Conservation (phyloP, 208 protist species). For the Angomonas deanei region DNA sequence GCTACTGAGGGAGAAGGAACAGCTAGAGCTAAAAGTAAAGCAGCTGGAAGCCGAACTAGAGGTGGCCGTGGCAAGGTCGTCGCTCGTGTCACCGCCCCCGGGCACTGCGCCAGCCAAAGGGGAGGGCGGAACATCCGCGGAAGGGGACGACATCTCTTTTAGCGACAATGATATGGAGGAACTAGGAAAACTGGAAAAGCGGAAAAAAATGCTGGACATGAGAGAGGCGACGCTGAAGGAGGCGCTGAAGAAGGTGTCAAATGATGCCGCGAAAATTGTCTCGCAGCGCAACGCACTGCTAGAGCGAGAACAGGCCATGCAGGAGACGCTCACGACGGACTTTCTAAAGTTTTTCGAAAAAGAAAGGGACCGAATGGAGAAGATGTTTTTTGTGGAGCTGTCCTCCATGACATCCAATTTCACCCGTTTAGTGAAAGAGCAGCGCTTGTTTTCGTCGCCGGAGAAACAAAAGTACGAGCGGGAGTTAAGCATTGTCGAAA, state of each 20-base stretch:
- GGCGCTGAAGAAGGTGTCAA: conserved; percentile 50
- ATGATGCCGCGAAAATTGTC: conserved; percentile 36
- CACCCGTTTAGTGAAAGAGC: conserved; percentile 4
- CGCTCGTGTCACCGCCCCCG: conserved; percentile 4
- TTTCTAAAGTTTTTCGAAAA: conserved; percentile 32
- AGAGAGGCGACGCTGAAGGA: conserved; percentile 61
- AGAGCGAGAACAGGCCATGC: conserved; percentile 27
- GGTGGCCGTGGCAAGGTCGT: conserved; percentile 20
- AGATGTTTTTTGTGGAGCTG: conserved; percentile 17
- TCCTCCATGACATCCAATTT: conserved; percentile 7
- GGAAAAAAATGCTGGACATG: conserved; percentile 39
- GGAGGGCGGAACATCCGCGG: too few relatives aligned
- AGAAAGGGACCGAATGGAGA: conserved; percentile 26
- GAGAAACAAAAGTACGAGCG: background rate
- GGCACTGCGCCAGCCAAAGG: background rate
- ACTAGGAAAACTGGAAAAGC: conserved; percentile 22
- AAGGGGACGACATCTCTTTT: background rate
- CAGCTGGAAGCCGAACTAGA: conserved; percentile 29
- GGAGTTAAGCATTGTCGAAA: background rate
- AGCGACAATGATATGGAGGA: conserved; percentile 11
- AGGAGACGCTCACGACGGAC: conserved; percentile 10
- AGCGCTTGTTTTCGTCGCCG: background rate
- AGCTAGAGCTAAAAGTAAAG: conserved; percentile 26
- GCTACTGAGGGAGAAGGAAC: conserved; percentile 28
- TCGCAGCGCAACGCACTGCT: conserved; percentile 38